Evolutionary conservation across 2,329 filamentous ascomycete species (phyloP).

Genomic region (Didymella glomerata): DNA sequence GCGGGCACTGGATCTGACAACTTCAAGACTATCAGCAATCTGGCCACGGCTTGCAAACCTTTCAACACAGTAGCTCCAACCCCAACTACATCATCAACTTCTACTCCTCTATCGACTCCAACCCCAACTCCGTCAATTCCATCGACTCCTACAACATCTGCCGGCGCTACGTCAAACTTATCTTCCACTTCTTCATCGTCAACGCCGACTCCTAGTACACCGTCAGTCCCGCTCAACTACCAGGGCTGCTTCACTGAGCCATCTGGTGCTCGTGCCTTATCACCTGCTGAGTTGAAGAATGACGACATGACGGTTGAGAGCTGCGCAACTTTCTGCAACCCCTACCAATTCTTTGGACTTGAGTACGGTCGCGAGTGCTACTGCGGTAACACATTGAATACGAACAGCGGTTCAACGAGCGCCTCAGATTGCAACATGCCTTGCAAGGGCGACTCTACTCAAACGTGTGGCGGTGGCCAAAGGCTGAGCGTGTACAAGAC

Average conservation of each 20-base stretch:
- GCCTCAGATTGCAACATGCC: conserved; percentile 36
- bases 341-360: conserved; percentile 34
- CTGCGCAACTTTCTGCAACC: conserved; percentile 33
- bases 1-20: conserved; percentile 31
- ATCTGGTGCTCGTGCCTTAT: conserved; percentile 26
- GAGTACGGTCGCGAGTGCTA: conserved; percentile 36
- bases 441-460: conserved; percentile 28
- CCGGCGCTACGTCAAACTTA: background rate
- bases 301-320: conserved; percentile 33
- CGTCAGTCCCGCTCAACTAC: conserved; percentile 22
- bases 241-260: conserved; percentile 38
- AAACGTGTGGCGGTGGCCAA: conserved; percentile 31
- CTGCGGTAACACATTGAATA: conserved; percentile 29
- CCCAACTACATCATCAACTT: background rate
- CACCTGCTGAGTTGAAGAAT: conserved; percentile 18
- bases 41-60: conserved; percentile 29
- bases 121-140: no score
- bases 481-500: conserved; percentile 50
- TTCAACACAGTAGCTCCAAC: conserved; percentile 21
- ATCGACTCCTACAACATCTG: background rate
- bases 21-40: conserved; percentile 28
- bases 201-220: conserved; percentile 9
- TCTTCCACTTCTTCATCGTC: background rate
- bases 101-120: background rate
- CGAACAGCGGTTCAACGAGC: conserved; percentile 20